These are phyloP conservation scores for Pleurotus platypus DNA, from an alignment of 768 basidiomycete species.

Conservation along the genomic window DNA sequence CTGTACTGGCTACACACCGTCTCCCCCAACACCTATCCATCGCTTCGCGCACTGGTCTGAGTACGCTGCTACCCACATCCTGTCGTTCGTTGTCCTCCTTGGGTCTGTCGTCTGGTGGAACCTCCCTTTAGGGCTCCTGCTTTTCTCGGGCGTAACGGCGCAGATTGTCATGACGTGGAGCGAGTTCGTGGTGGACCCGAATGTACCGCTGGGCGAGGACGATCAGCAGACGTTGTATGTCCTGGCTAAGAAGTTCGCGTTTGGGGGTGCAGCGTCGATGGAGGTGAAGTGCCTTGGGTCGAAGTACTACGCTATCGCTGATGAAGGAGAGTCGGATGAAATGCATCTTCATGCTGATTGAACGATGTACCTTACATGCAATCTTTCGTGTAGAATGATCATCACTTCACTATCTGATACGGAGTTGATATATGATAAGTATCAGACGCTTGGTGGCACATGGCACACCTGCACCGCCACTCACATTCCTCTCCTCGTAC, in stretches of 20 bases:
- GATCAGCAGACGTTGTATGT: conserved; percentile 36
- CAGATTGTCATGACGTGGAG: conserved; percentile 33
- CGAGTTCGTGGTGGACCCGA: conserved; percentile 28
- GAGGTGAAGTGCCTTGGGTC: background rate
- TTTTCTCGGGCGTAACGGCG: conserved; percentile 21
- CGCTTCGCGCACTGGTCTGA: conserved; percentile 40
- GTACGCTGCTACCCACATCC: conserved; percentile 31
- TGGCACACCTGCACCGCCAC: too few relatives aligned
- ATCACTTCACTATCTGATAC: too few relatives aligned
- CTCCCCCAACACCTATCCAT: conserved; percentile 26
- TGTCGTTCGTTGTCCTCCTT: conserved; percentile 31
- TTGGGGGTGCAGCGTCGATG: background rate
- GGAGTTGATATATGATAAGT: too few relatives aligned
- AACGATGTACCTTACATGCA: too few relatives aligned
- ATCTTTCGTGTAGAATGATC: too few relatives aligned
- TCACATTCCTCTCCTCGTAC: too few relatives aligned
- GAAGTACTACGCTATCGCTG: background rate
- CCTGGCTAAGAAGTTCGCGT: conserved; percentile 16
- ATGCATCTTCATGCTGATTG: too few relatives aligned
- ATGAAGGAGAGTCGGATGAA: too few relatives aligned
- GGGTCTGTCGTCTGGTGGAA: conserved; percentile 22
- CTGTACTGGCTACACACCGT: conserved; percentile 23
- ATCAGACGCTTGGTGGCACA: too few relatives aligned
- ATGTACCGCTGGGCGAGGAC: conserved; percentile 34
- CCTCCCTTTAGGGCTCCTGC: conserved; percentile 20